phyloP scores from a whole-genome alignment of 129 eudicot genomes.

The Pulicaria dysenterica region DNA sequence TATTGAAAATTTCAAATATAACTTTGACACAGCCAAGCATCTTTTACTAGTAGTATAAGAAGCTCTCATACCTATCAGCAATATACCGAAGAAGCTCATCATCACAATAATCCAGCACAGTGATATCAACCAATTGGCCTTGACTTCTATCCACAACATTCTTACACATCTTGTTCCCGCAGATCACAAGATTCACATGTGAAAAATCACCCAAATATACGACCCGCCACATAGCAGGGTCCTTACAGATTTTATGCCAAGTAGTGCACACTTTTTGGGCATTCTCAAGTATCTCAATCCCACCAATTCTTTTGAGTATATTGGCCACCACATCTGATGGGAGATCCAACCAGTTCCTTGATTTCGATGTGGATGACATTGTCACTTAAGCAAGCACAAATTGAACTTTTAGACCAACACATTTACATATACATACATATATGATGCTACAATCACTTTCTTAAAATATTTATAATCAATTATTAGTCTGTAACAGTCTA shows the following conservation, averaged over 20 bases:
- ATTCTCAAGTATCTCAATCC: background rate
- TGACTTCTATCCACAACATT: background rate
- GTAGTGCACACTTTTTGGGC: background rate
- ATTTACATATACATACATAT: too few relatives aligned
- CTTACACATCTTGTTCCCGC: background rate
- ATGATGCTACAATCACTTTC: too few relatives aligned
- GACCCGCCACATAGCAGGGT: background rate
- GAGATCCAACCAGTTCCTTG: background rate
- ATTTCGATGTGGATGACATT: background rate
- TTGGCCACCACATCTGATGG: background rate
- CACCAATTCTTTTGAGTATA: background rate
- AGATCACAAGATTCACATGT: too few relatives aligned
- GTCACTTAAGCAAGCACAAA: background rate
- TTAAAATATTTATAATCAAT: too few relatives aligned
- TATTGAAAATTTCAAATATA: too few relatives aligned
- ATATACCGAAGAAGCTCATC: background rate
- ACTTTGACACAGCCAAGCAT: too few relatives aligned
- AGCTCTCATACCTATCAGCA: slow-evolving; percentile 1
- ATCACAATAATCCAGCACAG: background rate
- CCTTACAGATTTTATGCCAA: background rate
- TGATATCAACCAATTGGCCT: background rate
- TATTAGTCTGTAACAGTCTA: too few relatives aligned
- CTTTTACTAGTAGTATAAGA: too few relatives aligned
- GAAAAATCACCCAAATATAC: background rate
- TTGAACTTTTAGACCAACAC: too few relatives aligned